These are phyloP conservation scores for Terana coerulea DNA, from an alignment of 768 basidiomycete species.

Conservation along the genomic window DNA sequence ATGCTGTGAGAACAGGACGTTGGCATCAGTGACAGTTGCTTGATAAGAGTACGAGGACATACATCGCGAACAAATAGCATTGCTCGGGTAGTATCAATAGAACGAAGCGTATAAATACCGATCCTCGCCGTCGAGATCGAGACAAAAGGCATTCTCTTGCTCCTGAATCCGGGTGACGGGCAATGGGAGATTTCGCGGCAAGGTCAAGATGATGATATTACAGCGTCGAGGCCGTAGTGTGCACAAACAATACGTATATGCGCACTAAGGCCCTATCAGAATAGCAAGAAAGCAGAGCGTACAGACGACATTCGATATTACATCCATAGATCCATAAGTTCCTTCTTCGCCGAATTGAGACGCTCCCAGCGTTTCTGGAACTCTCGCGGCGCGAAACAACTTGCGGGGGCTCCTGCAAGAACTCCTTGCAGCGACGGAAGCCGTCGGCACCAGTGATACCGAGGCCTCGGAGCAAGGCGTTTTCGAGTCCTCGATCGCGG, in stretches of 20 bases:
- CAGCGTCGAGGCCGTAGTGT: too few relatives aligned
- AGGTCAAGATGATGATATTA: too few relatives aligned
- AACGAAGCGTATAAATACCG: too few relatives aligned
- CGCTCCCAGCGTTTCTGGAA: conserved; percentile 49
- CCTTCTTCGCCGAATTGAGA: conserved; percentile 40
- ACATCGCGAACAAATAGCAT: too few relatives aligned
- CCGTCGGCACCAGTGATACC: conserved; percentile 48
- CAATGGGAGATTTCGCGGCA: too few relatives aligned
- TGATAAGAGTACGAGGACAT: too few relatives aligned
- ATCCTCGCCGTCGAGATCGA: too few relatives aligned
- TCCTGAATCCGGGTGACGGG: too few relatives aligned
- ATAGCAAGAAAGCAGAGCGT: not conserved
- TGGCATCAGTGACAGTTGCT: too few relatives aligned
- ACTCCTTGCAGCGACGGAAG: conserved; percentile 41
- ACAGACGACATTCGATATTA: not conserved
- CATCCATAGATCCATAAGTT: conserved; percentile 30
- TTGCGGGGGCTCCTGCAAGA: conserved; percentile 47
- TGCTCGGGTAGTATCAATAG: too few relatives aligned
- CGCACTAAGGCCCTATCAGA: not conserved
- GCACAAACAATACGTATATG: not conserved
- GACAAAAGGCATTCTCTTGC: too few relatives aligned
- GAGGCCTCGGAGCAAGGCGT: conserved; percentile 43
- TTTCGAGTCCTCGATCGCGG: conserved; percentile 40
- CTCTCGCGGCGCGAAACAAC: conserved; percentile 42
- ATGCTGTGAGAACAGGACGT: too few relatives aligned